phyloP scores from a whole-genome alignment of 2,329 filamentous ascomycete genomes.

The Fusarium algeriense region DNA sequence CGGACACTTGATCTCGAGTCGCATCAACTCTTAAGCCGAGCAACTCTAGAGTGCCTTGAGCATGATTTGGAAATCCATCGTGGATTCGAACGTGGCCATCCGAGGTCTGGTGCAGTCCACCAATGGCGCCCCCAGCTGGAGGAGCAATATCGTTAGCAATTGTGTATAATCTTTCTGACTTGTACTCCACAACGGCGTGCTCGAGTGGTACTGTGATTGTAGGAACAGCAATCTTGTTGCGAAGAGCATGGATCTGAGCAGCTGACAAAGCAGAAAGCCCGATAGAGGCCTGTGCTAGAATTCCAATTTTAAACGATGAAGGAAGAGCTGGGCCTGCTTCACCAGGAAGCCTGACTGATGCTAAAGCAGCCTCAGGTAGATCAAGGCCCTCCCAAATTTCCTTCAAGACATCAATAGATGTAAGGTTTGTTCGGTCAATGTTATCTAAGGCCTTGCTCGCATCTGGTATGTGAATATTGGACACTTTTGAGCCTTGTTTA shows the following conservation, averaged over 20 bases:
- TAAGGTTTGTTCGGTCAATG: neutral
- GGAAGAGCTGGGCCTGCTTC: slow-evolving; percentile 49
- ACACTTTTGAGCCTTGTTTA: neutral
- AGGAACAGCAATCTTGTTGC: slow-evolving; percentile 48
- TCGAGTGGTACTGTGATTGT: slow-evolving; percentile 57
- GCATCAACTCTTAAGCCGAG: slow-evolving; percentile 54
- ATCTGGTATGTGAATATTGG: accelerated
- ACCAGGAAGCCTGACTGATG: slow-evolving; percentile 29
- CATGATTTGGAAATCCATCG: slow-evolving; percentile 65
- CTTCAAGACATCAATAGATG: slow-evolving; percentile 9
- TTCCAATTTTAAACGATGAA: slow-evolving; percentile 67
- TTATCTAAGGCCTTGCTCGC: accelerated
- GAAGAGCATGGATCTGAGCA: slow-evolving; percentile 57
- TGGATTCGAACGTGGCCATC: slow-evolving; percentile 69
- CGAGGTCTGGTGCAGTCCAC: slow-evolving; percentile 63
- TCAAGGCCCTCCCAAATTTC: slow-evolving; percentile 34
- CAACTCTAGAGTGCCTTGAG: slow-evolving; percentile 56
- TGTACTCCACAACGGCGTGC: slow-evolving; percentile 65
- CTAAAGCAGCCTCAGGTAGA: slow-evolving; percentile 22
- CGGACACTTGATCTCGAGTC: slow-evolving; percentile 54
- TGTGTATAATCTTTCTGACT: slow-evolving; percentile 63
- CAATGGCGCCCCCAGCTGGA: slow-evolving; percentile 58
- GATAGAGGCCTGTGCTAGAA: slow-evolving; percentile 65
- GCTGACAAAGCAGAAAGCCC: slow-evolving; percentile 64
- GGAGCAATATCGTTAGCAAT: slow-evolving; percentile 54